Evolutionary conservation across 345 rosid genomes (phyloP).

Genomic region (Citrus trifoliata): DNA sequence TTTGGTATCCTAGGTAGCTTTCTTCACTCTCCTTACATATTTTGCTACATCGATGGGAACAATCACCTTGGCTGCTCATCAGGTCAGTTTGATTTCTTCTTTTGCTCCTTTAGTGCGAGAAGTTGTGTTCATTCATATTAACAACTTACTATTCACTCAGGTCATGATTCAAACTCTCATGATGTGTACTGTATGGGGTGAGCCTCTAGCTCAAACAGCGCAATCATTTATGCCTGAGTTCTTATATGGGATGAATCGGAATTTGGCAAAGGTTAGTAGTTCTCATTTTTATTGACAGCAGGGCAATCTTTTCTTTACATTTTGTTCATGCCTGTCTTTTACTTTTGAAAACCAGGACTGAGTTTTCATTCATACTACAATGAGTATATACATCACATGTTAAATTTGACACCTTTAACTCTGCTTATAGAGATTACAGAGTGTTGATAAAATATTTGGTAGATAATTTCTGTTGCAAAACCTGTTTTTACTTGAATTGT

Average conservation of each 20-base stretch:
- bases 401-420: not conserved
- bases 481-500: not conserved
- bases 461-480: not conserved
- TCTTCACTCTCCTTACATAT: constrained; percentile 37
- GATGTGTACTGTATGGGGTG: constrained; percentile 51
- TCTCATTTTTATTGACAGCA: not conserved
- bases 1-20: constrained; percentile 32
- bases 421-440: not conserved
- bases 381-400: not conserved
- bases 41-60: constrained; percentile 50
- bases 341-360: not conserved
- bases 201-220: constrained; percentile 61
- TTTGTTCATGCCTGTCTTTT: not conserved
- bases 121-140: not conserved
- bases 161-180: constrained; percentile 43
- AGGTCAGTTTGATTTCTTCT: constrained; percentile 22
- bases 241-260: constrained; percentile 37
- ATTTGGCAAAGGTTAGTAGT: constrained; percentile 36
- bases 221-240: constrained; percentile 61
- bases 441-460: not conserved
- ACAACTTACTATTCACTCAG: constrained; percentile 5
- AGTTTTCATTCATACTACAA: not conserved
- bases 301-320: not conserved
- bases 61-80: constrained; percentile 44
- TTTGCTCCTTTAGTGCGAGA: not conserved